Evolutionary conservation across 805 yeast species (phyloP).

Genomic region (Pachysolen tannophilus): DNA sequence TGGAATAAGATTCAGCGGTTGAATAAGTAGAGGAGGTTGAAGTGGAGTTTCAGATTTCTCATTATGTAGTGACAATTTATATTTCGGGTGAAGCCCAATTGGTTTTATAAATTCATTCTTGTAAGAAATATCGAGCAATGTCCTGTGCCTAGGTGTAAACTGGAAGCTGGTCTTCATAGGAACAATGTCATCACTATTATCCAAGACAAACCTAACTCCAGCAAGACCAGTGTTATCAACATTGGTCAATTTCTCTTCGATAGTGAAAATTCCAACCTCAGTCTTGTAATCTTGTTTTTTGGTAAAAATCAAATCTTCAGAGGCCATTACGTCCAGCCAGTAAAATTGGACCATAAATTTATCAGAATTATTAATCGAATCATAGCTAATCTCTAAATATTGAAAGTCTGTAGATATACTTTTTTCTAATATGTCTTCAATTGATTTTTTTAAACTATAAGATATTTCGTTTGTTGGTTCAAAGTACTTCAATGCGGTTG

Average conservation of each 20-base stretch:
- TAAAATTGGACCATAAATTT: background rate
- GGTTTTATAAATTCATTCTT: background rate
- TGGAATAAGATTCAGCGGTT: background rate
- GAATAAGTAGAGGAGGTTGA: background rate
- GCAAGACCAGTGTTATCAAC: constrained; percentile 5
- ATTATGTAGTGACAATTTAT: background rate
- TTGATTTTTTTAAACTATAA: background rate
- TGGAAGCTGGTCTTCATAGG: constrained; percentile 8
- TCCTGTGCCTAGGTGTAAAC: constrained; percentile 6
- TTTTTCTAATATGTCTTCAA: background rate
- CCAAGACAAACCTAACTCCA: constrained; percentile 7
- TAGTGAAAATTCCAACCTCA: constrained; percentile 7
- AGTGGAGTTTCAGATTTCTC: background rate
- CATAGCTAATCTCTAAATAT: background rate
- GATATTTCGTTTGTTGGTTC: background rate
- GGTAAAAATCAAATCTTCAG: background rate
- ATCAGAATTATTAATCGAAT: background rate
- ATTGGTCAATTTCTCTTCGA: constrained; percentile 5
- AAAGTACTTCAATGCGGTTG: background rate
- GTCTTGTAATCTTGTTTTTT: background rate
- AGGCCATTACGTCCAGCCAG: background rate
- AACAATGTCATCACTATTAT: background rate
- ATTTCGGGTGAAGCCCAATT: constrained; percentile 5
- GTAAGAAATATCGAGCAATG: constrained; percentile 1
- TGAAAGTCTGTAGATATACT: background rate